Evolutionary conservation across 805 yeast genomes (phyloP), one percentile per base, ranked within the genome.

Genomic region (Zygosaccharomyces bisporus): DNA sequence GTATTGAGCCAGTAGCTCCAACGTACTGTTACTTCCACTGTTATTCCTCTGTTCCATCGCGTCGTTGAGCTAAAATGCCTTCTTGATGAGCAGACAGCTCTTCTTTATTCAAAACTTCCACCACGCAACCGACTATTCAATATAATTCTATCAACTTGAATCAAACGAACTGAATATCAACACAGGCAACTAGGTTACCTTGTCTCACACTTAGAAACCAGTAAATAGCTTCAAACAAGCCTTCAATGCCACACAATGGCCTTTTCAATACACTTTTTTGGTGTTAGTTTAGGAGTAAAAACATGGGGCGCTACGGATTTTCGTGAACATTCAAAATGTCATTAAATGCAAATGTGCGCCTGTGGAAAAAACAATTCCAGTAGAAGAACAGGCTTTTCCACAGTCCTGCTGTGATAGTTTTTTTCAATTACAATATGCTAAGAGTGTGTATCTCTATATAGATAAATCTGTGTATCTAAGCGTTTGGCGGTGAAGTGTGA

Each of bases 1-100:
- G 43, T 60, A 63, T 44, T 60, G 57, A 12, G 58, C 58, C 30
- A 63, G 36, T 13, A 62, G 46, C 45, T 61, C 60, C 33, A 61
- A 34, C 12, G 65, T 57, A 30, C 48, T 50, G 12, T 37, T 43
- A 13, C 44, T 36, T 27, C 42, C 33, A 9, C 19, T 25, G 33
- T 40, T 33, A 12, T 32, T 41, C 30, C 12, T 29, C 17, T 24
- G 25, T 25, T 33, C 41, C 34, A 29, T 29, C n/a, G 13, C 30
- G 29, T 27, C 4, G 9, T 14, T 29, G 34, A 6, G 19, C 3
- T 16, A 5, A 8, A n/a, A 5, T 27, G 27, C 12, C 21, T 38
- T 29, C 12, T 24, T 9, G 18, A 25, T 38, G 21, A 13, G 19
- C 21, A 25, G 10, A 17, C 19, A 24, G 17, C 31, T 36, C 37